phyloP scores from a whole-genome alignment of 163 green algal genomes.

The Chlorella variabilis region DNA sequence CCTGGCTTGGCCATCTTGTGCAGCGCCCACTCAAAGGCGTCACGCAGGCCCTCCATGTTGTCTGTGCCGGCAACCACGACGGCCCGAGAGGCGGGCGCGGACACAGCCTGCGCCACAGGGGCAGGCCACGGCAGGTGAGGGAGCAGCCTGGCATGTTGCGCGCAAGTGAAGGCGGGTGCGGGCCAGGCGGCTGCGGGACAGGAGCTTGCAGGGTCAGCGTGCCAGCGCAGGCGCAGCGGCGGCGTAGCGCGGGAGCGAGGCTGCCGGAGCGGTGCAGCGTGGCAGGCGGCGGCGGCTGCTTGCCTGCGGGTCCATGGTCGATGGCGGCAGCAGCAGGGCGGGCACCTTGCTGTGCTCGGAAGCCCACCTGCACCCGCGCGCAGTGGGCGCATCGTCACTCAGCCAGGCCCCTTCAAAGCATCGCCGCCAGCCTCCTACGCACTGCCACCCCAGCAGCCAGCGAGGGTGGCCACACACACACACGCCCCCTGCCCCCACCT shows the following conservation, averaged over 20 bases:
- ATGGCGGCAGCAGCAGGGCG: constrained; percentile 42
- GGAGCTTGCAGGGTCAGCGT: too few relatives aligned
- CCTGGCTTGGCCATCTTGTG: constrained; percentile 21
- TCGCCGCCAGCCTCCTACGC: too few relatives aligned
- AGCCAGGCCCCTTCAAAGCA: too few relatives aligned
- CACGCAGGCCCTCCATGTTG: constrained; percentile 32
- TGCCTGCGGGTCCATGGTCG: constrained; percentile 6
- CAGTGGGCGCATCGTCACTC: too few relatives aligned
- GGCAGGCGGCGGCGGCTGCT: background rate
- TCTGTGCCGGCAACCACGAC: constrained; percentile 35
- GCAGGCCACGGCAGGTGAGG: background rate
- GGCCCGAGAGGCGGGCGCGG: background rate
- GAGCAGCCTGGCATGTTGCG: background rate
- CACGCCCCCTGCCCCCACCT: constrained; percentile 32
- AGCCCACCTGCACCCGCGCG: constrained; percentile 28
- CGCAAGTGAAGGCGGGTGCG: too few relatives aligned
- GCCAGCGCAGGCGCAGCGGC: too few relatives aligned
- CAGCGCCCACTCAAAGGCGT: constrained; percentile 44
- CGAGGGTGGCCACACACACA: too few relatives aligned
- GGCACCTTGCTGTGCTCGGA: constrained; percentile 44
- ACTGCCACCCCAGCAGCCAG: too few relatives aligned
- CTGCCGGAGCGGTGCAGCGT: too few relatives aligned
- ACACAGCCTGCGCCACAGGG: background rate
- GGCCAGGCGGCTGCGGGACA: too few relatives aligned
- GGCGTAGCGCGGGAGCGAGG: too few relatives aligned